A percentile compares a stretch with the other conserved stretches of the same genome.
These are phyloP conservation scores for Seiridium unicorne DNA, from an alignment of 2,329 filamentous ascomycete genomes.

Conservation along the genomic window DNA sequence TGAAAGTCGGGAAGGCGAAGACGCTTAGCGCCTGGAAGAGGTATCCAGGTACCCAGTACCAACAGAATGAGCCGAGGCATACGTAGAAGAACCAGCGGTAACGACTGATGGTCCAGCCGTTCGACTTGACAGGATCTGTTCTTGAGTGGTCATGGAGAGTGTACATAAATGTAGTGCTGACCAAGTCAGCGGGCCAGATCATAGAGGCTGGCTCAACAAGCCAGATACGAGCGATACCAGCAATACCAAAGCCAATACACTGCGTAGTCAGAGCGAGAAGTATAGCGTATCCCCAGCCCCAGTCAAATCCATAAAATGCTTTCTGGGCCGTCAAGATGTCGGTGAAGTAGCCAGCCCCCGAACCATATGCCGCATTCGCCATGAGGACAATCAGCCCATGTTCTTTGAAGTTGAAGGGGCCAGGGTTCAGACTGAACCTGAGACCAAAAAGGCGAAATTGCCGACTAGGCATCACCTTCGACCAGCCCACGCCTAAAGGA, in stretches of 20 bases:
- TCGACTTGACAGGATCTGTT: slow-evolving; percentile 48
- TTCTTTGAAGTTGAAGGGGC: slow-evolving; percentile 45
- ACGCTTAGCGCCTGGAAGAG: slow-evolving; percentile 61
- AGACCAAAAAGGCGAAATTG: neutral
- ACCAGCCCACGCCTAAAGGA: slow-evolving; percentile 34
- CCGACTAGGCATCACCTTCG: slow-evolving; percentile 4
- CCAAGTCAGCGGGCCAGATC: slow-evolving; percentile 61
- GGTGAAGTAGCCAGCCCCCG: slow-evolving; percentile 31
- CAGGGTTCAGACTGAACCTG: slow-evolving; percentile 32
- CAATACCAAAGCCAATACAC: slow-evolving; percentile 62
- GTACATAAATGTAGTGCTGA: slow-evolving; percentile 62
- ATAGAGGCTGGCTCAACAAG: slow-evolving; percentile 61
- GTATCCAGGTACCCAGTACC: slow-evolving; percentile 63
- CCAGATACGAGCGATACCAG: slow-evolving; percentile 57
- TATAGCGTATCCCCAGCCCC: slow-evolving; percentile 58
- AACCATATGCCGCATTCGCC: slow-evolving; percentile 49
- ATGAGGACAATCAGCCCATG: slow-evolving; percentile 47
- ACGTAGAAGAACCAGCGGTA: slow-evolving; percentile 57
- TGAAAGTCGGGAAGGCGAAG: slow-evolving; percentile 60
- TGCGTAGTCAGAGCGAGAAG: slow-evolving; percentile 60
- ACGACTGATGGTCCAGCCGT: slow-evolving; percentile 58
- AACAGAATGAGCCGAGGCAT: slow-evolving; percentile 48
- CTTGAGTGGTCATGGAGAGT: slow-evolving; percentile 60
- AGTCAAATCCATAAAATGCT: slow-evolving; percentile 49
- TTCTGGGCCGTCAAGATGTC: slow-evolving; percentile 35